Base-by-base conservation (phyloP, 208 protist species). In the Wallacemonas sp. region DNA sequence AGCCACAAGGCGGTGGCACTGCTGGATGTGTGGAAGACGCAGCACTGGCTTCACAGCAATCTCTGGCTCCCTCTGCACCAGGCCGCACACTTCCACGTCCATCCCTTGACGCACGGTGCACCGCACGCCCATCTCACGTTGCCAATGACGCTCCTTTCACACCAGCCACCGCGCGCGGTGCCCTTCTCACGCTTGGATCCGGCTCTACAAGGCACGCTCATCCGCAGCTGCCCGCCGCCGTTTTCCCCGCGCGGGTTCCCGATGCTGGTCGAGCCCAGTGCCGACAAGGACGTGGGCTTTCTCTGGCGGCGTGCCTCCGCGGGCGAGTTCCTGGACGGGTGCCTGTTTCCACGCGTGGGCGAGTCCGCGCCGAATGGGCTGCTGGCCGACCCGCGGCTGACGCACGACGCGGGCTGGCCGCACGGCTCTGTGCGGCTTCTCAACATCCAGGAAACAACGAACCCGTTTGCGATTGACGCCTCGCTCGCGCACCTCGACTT, bases 371-470 rank as follows among this genome's bases (percentile, higher is more conserved):
- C 57, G 41, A 38, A 26, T 12, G 54, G 54, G 1, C 65, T 82
- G 1, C 59, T 78, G 38, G 55, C 55, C 14, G 49, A 28, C 20
- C 32, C 31, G 32, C 28, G 10, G 12, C 7, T 62, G n/a, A 8
- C 52, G 52, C 16, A 22, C 10, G n/a, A 10, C 7, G 32, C n/a
- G 8, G 26, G 22, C 54, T 73, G 26, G 52, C 26, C 38, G 26
- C 14, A 18, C 23, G 45, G 49, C 2, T 63, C 76, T 45, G 63
- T 85, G 16, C 46, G 42, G 25, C 28, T 95, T 46, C 67, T 86
- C 36, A 95, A 92, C 61, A 78, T 79, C 5, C 89, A 95, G 62
- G 79, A 95, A 46, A 91, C 82, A n/a, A 84, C 57, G n/a, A 95
- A 95, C 46, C 84, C 89, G 1, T 95, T 90, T 64, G 50, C 78